A percentile compares a stretch with the other conserved stretches of the same genome.
These are phyloP conservation scores for Dorcoceras hygrometricum DNA, from an alignment of 257 asterid genomes.

Conservation along the genomic window DNA sequence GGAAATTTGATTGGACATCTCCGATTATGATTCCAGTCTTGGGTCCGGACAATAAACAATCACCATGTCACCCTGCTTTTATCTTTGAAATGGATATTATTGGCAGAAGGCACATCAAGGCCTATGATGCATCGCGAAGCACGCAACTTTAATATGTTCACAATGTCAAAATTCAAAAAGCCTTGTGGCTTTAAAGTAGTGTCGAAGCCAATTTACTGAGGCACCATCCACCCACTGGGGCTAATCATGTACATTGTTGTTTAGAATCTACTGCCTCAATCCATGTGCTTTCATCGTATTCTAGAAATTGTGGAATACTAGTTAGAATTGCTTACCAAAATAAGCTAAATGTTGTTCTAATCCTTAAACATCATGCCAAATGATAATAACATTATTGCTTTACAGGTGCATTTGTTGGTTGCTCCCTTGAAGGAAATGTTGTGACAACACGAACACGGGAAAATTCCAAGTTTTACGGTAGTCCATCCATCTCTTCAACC, in stretches of 20 bases:
- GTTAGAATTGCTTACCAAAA: background rate
- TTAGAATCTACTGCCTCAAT: background rate
- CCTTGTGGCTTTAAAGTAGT: background rate
- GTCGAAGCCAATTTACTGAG: background rate
- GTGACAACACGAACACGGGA: slow-evolving; percentile 54
- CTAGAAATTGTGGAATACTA: background rate
- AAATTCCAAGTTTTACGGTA: slow-evolving; percentile 60
- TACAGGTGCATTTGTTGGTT: slow-evolving; percentile 77
- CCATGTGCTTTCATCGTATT: too few relatives aligned
- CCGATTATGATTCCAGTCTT: background rate
- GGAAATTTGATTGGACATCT: background rate
- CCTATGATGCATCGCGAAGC: too few relatives aligned
- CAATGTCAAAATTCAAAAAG: background rate
- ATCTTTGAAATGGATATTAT: background rate
- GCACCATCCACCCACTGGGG: too few relatives aligned
- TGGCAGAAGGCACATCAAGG: background rate
- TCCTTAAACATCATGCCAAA: background rate
- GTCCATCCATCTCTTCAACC: slow-evolving; percentile 43
- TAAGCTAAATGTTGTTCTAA: background rate
- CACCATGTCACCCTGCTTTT: background rate
- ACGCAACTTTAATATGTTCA: too few relatives aligned
- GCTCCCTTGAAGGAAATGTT: slow-evolving; percentile 65
- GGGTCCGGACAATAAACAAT: background rate
- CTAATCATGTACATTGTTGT: background rate
- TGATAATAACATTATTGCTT: background rate